Evolutionary conservation across 208 protist species (phyloP).

Genomic region (Acanthamoeba culbertsoni): DNA sequence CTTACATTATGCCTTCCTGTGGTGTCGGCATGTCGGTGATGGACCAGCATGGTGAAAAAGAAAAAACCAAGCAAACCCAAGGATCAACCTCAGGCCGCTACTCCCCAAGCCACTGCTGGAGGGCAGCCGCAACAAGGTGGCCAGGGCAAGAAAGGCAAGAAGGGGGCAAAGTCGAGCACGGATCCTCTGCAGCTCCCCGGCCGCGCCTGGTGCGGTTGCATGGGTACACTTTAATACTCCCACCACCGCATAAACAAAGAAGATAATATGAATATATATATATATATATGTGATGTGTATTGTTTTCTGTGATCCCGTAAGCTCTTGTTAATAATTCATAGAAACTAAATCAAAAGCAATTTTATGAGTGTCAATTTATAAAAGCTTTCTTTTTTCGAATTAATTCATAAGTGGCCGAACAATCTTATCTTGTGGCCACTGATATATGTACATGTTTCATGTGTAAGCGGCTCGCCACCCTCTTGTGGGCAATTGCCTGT

Average conservation of each 20-base stretch:
- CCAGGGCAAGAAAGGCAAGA: not conserved
- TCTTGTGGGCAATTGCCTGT: conserved; percentile 41
- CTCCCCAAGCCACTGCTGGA: not conserved
- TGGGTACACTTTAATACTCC: not conserved
- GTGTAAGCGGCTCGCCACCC: not conserved
- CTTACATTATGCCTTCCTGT: not conserved
- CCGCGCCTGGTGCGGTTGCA: conserved; percentile 8
- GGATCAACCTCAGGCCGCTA: not conserved
- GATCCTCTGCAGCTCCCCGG: not conserved
- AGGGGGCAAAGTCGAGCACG: not conserved
- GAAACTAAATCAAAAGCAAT: too few relatives aligned
- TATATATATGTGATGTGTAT: too few relatives aligned
- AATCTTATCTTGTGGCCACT: too few relatives aligned
- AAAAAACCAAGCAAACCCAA: not conserved
- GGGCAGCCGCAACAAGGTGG: not conserved
- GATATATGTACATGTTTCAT: too few relatives aligned
- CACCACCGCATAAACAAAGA: too few relatives aligned
- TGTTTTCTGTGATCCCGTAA: too few relatives aligned
- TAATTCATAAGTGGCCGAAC: too few relatives aligned
- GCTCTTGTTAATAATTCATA: too few relatives aligned
- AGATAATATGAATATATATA: too few relatives aligned
- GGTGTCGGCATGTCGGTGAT: not conserved
- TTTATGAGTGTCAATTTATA: too few relatives aligned
- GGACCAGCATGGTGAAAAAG: not conserved
- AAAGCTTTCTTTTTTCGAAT: too few relatives aligned